Percentiles rank a stretch among this genome's conserved stretches.
Conservation (phyloP, 73 alveolate genomes). For the Paramecium caudatum region DNA sequence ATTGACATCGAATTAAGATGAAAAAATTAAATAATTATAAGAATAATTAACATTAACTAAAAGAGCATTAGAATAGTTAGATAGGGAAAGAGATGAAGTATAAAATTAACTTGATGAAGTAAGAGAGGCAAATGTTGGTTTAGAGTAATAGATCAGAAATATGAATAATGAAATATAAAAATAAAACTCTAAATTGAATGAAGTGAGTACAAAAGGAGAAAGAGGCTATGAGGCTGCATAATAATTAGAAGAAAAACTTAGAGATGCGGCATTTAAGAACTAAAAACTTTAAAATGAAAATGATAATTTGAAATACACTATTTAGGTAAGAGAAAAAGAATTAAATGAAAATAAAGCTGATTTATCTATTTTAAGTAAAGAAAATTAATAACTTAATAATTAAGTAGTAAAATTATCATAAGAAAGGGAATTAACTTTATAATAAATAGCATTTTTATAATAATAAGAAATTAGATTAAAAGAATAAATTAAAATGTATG, state of each 20-base stretch:
- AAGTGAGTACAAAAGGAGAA: conserved; percentile 61
- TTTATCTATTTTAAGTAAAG: conserved; percentile 52
- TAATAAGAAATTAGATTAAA: conserved; percentile 71
- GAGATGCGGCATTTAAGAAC: conserved; percentile 57
- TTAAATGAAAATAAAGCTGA: conserved; percentile 63
- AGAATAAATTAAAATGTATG: conserved; percentile 56
- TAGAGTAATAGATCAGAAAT: background rate
- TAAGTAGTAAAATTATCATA: conserved; percentile 60
- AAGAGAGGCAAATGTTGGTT: conserved; percentile 18
- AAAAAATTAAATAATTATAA: background rate
- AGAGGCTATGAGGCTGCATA: conserved; percentile 64
- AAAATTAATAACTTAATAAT: conserved; percentile 63
- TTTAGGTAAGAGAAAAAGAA: conserved; percentile 69
- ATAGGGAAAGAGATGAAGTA: conserved; percentile 76
- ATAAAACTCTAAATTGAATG: conserved; percentile 63
- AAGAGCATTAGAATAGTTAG: conserved; percentile 62
- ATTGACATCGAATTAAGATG: background rate
- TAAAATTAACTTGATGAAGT: conserved; percentile 69
- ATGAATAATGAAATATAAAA: conserved; percentile 60
- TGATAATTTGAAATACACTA: conserved; percentile 73
- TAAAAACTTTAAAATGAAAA: conserved; percentile 52
- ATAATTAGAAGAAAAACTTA: conserved; percentile 62
- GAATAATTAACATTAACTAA: background rate
- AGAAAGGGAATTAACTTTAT: conserved; percentile 65
- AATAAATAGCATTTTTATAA: conserved; percentile 56